phyloP scores from a whole-genome alignment of 345 rosid genomes.

The Citrus medica region DNA sequence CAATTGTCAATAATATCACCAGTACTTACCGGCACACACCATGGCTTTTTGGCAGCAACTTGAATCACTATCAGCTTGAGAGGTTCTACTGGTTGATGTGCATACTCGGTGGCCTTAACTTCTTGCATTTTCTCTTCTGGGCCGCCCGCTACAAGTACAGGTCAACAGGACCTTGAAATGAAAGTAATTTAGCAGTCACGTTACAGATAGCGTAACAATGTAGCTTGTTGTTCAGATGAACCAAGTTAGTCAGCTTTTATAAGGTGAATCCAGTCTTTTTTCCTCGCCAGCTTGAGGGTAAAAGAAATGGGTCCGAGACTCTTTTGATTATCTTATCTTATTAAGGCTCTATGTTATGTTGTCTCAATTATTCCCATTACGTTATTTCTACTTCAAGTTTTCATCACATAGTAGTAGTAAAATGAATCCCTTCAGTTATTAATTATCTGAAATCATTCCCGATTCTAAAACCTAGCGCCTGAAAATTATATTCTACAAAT shows the following conservation, averaged over 20 bases:
- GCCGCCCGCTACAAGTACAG: constrained; percentile 63
- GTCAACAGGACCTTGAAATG: constrained; percentile 14
- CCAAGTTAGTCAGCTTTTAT: background rate
- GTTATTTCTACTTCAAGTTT: background rate
- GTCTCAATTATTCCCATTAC: background rate
- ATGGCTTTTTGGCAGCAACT: constrained; percentile 73
- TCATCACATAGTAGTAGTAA: background rate
- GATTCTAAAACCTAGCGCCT: background rate
- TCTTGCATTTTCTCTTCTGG: constrained; percentile 84
- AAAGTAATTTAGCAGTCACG: background rate
- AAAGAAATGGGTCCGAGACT: background rate
- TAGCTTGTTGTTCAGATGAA: background rate
- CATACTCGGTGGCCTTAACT: constrained; percentile 59
- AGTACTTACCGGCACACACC: constrained; percentile 36
- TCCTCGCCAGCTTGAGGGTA: background rate
- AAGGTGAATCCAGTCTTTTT: background rate
- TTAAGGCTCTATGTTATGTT: background rate
- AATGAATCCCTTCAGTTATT: background rate
- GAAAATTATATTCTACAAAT: background rate
- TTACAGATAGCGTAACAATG: background rate
- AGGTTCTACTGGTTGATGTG: constrained; percentile 87
- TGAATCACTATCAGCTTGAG: constrained; percentile 83
- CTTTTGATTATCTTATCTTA: background rate
- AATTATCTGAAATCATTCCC: background rate
- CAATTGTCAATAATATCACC: constrained; percentile 50